Conservation (phyloP, 768 basidiomycete species). For the Pulveroboletus sp. region DNA sequence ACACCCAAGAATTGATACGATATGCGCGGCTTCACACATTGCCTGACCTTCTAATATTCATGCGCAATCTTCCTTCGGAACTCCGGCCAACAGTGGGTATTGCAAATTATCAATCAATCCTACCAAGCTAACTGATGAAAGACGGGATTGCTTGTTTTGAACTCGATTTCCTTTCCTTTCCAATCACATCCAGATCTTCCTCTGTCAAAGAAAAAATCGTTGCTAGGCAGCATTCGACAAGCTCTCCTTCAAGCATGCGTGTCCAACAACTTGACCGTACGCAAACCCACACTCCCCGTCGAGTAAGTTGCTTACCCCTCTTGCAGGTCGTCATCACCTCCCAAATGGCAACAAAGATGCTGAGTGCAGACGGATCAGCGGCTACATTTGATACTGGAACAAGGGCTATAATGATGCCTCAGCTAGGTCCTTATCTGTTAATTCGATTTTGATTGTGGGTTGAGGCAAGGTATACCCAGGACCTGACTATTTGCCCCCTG, state of each 20-base stretch:
- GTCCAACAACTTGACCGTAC: constrained; percentile 49
- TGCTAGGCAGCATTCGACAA: constrained; percentile 54
- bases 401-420: constrained; percentile 63
- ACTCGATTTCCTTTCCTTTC: constrained; percentile 67
- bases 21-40: constrained; percentile 40
- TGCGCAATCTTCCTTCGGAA: constrained; percentile 50
- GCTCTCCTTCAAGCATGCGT: constrained; percentile 48
- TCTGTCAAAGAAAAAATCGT: constrained; percentile 35
- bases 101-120: constrained; percentile 10
- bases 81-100: constrained; percentile 48
- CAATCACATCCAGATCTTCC: constrained; percentile 45
- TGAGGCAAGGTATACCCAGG: constrained; percentile 21
- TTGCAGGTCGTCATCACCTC: constrained; percentile 56
- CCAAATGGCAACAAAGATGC: constrained; percentile 67
- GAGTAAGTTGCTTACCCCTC: constrained; percentile 5
- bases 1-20: constrained; percentile 21
- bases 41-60: constrained; percentile 55
- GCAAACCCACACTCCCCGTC: constrained; percentile 7
- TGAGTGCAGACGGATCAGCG: constrained; percentile 60
- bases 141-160: constrained; percentile 62
- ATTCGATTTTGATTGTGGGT: constrained; percentile 2
- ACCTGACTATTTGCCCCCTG: constrained; percentile 40
- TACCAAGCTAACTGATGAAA: constrained; percentile 13
- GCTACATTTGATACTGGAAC: constrained; percentile 66
- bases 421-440: constrained; percentile 46